Percentiles rank a stretch among this genome's conserved stretches.
phyloP scores from a whole-genome alignment of 2,329 filamentous ascomycete species.

The Ophiognomonia clavigignenti-juglandacearum region DNA sequence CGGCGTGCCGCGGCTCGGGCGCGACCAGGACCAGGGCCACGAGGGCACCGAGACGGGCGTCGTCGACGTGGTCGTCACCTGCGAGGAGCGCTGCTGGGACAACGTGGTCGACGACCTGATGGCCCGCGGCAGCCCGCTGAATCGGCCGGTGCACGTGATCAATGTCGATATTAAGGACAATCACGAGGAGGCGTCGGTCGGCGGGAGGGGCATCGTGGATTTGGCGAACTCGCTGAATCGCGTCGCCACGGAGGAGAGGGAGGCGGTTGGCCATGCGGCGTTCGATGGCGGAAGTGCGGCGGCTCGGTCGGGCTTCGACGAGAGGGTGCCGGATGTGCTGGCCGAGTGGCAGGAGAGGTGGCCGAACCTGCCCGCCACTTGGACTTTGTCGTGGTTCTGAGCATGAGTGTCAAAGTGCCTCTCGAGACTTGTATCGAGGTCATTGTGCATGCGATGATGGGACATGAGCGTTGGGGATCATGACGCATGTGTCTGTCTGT shows the following conservation, averaged over 20 bases:
- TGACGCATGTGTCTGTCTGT: no score
- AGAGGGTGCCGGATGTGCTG: constrained; percentile 85
- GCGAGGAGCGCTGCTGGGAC: constrained; percentile 97
- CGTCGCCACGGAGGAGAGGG: constrained; percentile 72
- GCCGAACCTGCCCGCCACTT: constrained; percentile 85
- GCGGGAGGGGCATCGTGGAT: constrained; percentile 87
- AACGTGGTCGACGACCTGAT: constrained; percentile 92
- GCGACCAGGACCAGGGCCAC: constrained; percentile 70
- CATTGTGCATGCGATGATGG: no score
- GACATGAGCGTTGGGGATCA: no score
- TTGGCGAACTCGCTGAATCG: constrained; percentile 80
- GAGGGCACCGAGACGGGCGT: constrained; percentile 81
- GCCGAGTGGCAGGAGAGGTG: constrained; percentile 92
- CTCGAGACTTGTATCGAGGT: no score
- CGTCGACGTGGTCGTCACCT: constrained; percentile 93
- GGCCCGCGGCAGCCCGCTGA: constrained; percentile 77
- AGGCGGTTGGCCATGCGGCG: constrained; percentile 53
- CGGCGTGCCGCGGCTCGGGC: constrained; percentile 75
- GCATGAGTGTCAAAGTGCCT: no score
- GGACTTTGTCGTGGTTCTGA: constrained; percentile 94
- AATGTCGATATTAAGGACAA: constrained; percentile 99
- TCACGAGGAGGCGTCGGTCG: constrained; percentile 89
- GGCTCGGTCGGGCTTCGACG: constrained; percentile 77
- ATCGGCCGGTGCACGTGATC: constrained; percentile 93
- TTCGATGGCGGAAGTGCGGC: constrained; percentile 68